Percentiles rank a stretch among this genome's conserved stretches.
phyloP scores from a whole-genome alignment of 1,284 basidiomycete genomes.

The Ganoderma meredithae region DNA sequence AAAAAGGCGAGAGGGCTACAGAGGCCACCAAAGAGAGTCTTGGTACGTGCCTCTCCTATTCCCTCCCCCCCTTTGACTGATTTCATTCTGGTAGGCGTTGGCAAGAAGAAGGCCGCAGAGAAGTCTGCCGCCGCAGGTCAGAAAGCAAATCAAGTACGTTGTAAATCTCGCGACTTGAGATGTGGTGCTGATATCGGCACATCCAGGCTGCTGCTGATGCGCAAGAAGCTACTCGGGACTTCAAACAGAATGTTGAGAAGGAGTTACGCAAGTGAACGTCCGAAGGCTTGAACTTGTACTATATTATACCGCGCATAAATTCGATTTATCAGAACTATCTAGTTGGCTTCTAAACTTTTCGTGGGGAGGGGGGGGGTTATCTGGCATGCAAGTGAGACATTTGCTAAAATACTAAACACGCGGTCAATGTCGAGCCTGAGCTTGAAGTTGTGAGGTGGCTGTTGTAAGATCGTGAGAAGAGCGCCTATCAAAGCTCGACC shows the following conservation, averaged over 20 bases:
- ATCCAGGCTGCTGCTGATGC: slow-evolving; percentile 52
- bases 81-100: slow-evolving; percentile 24
- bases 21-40: slow-evolving; percentile 62
- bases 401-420: too few species aligned
- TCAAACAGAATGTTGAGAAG: slow-evolving; percentile 47
- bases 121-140: slow-evolving; percentile 46
- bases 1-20: slow-evolving; percentile 65
- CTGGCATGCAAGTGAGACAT: too few species aligned
- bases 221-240: slow-evolving; percentile 52
- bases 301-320: background rate
- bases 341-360: background rate
- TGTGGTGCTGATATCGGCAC: slow-evolving; percentile 6
- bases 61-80: background rate
- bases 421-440: too few species aligned
- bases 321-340: background rate
- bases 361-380: background rate
- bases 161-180: background rate
- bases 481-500: too few species aligned
- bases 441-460: too few species aligned
- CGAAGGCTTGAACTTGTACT: background rate
- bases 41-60: slow-evolving; percentile 45
- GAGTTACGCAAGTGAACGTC: slow-evolving; percentile 49
- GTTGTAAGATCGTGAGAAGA: too few species aligned
- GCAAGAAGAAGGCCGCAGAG: slow-evolving; percentile 47
- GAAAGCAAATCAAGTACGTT: slow-evolving; percentile 48